Evolutionary conservation across 2,329 filamentous ascomycete genomes (phyloP).

Genomic region (Chrysoporthe cubensis): DNA sequence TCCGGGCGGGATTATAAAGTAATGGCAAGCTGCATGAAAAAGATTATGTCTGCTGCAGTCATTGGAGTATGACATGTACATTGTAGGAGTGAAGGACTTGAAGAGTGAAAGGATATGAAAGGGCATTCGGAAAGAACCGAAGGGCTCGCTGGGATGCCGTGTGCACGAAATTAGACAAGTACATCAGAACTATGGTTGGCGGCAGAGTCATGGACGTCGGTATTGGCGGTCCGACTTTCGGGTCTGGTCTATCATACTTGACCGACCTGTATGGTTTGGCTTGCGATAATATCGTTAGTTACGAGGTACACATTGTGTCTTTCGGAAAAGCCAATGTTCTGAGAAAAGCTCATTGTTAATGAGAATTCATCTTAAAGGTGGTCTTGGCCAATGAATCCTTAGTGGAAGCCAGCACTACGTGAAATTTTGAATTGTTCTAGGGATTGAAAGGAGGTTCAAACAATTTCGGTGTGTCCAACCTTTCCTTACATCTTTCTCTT

Average conservation of each 20-base stretch:
- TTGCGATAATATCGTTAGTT: constrained; percentile 26
- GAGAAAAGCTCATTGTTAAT: background rate
- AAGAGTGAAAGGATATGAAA: too few relatives aligned
- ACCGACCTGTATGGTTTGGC: constrained; percentile 26
- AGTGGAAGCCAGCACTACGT: background rate
- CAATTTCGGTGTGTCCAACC: constrained; percentile 9
- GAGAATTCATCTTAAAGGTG: background rate
- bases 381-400: constrained; percentile 6
- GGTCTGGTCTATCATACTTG: constrained; percentile 24
- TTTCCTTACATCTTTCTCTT: background rate
- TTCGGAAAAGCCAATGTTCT: background rate
- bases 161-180: constrained; percentile 26
- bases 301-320: constrained; percentile 13
- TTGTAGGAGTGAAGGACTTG: too few relatives aligned
- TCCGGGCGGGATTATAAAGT: too few relatives aligned
- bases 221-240: constrained; percentile 27
- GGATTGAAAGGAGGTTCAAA: constrained; percentile 8
- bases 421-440: background rate
- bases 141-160: constrained; percentile 24
- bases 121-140: too few relatives aligned
- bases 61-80: too few relatives aligned
- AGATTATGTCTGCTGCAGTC: too few relatives aligned
- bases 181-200: constrained; percentile 24
- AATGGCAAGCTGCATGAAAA: too few relatives aligned
- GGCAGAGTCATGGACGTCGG: constrained; percentile 27